Base-by-base conservation (phyloP, 768 basidiomycete genomes). In the Leccinum broughii region DNA sequence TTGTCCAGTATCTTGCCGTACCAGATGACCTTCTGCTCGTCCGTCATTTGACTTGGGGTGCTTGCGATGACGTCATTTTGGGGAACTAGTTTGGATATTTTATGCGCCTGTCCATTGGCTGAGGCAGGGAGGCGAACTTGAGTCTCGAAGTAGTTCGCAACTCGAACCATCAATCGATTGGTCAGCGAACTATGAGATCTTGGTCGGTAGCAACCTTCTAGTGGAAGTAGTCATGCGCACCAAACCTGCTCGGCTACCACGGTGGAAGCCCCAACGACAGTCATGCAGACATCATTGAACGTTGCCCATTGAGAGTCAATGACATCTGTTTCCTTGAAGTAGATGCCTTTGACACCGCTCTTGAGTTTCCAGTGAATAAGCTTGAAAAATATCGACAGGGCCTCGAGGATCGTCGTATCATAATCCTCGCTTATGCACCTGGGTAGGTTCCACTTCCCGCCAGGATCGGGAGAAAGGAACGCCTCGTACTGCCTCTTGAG, bases 271-370 rank as follows among this genome's bases (percentile, higher is more conserved):
- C 92, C 92, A 20, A 85, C 80, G 9, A 94, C 89, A 39, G 88
- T 91, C 72, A 95, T 80, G 59, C 93, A 94, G 55, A 96, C 93
- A 72, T 92, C 92, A 64, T 91, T 92, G 75, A 98, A 88, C 22
- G 96, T 95, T 20, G 91, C 89, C 92, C 95, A 96, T 68, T 98
- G 95, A 6, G 90, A 88, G 71, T 99, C 96, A 39, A 99, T 81
- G n/a, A 98, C 87, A 72, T 98, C 96, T 0, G 95, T 97, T 78
- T 99, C 97, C 70, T 95, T 94, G 80, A 98, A 95, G 75, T 96
- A 92, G 52, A 95, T 93, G 20, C 90, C 91, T 72, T 93, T 94
- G 60, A 87, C 83, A 20, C 90, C 93, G 64, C 92, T 90, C 79
- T 96, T 96, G 55, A 99, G 81, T 73, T 98, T 96, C 92, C 90